phyloP scores from a whole-genome alignment of 2,329 filamentous ascomycete genomes.

The Ramichloridium luteum region DNA sequence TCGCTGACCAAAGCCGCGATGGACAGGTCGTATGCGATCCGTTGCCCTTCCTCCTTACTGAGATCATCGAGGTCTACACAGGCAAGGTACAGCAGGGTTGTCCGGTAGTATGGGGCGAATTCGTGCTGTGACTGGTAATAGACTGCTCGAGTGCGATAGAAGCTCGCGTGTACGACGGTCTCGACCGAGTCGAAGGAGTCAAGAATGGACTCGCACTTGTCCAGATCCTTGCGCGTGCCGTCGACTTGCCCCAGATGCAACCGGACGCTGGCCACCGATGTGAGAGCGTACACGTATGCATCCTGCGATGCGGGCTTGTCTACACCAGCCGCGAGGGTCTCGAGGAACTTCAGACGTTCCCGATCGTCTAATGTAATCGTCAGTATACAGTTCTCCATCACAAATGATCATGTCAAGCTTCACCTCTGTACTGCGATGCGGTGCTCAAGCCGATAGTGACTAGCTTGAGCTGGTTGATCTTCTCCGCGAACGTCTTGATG shows the following conservation, averaged over 20 bases:
- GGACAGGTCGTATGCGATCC: constrained; percentile 81
- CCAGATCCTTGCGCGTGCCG: constrained; percentile 75
- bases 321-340: constrained; percentile 72
- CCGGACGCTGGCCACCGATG: constrained; percentile 79
- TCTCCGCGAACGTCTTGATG: constrained; percentile 90
- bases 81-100: constrained; percentile 91
- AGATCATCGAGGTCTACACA: constrained; percentile 78
- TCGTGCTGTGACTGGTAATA: constrained; percentile 88
- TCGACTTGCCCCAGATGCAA: constrained; percentile 66
- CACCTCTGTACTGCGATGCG: constrained; percentile 71
- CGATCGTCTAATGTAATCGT: constrained; percentile 54
- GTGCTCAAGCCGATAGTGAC: constrained; percentile 82
- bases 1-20: constrained; percentile 87
- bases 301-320: constrained; percentile 89
- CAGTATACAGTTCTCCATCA: constrained; percentile 1
- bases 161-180: constrained; percentile 86
- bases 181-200: constrained; percentile 92
- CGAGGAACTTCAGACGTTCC: constrained; percentile 75
- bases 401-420: constrained; percentile 5
- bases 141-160: constrained; percentile 88
- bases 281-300: constrained; percentile 85
- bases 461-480: constrained; percentile 97
- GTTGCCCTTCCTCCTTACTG: constrained; percentile 60
- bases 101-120: constrained; percentile 94
- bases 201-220: constrained; percentile 74